A percentile compares a stretch with the other conserved stretches of the same genome.
phyloP scores from a whole-genome alignment of 129 eudicot species.

The Lactuca saligna region DNA sequence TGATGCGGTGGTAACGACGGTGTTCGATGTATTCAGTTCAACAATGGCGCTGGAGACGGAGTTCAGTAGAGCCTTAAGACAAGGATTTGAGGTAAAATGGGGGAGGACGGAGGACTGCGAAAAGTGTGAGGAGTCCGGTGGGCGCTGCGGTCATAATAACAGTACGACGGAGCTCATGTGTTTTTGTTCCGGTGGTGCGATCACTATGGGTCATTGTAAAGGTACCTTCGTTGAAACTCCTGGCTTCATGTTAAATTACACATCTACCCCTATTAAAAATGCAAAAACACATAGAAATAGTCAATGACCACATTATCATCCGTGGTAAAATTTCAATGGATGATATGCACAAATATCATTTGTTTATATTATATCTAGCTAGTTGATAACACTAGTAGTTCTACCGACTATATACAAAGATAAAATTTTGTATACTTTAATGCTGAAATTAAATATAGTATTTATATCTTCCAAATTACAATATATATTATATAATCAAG shows the following conservation, averaged over 20 bases:
- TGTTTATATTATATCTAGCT: no score
- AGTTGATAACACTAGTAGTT: no score
- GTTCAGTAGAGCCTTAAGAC: neutral
- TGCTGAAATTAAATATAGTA: no score
- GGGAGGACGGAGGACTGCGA: neutral
- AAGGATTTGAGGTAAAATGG: constrained; percentile 22
- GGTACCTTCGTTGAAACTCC: constrained; percentile 11
- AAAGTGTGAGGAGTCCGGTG: neutral
- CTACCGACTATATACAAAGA: no score
- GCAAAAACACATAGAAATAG: neutral
- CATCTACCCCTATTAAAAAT: neutral
- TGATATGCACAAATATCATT: neutral
- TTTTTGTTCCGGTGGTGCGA: constrained; percentile 19
- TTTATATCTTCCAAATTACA: no score
- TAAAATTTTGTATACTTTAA: no score
- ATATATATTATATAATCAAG: no score
- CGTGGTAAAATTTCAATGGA: neutral
- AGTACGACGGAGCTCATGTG: neutral
- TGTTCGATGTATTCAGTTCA: neutral
- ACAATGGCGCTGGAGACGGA: neutral
- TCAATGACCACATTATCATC: constrained; percentile 15
- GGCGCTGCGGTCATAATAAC: constrained; percentile 20
- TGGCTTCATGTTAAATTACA: neutral
- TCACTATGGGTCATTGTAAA: neutral
- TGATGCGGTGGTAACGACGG: constrained; percentile 26